Base-by-base conservation (phyloP, 192 early-diverging fungal genomes). In the Coemansia furcata region DNA sequence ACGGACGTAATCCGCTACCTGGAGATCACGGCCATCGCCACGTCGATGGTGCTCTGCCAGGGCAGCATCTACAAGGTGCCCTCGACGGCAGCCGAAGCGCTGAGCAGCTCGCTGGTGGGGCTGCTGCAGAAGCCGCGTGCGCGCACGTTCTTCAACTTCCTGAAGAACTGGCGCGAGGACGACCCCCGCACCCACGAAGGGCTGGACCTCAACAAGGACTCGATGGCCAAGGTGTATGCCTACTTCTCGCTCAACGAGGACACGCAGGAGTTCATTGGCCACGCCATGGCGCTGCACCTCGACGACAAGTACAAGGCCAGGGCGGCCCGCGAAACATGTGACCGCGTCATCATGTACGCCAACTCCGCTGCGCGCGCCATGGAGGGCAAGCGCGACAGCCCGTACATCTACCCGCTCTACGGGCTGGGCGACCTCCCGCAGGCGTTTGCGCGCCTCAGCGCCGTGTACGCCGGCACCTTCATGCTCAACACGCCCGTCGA, bases 381-480 rank as follows among this genome's bases (percentile, higher is more conserved):
- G 40, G 65, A 47, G 14, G 66, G 73, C 30, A 95, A 95, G 72
- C 95, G 96, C 63, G 94, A 93, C 85, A 92, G 89, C 68, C 98
- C 98, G 38, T 99, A 98, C 83, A 95, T 99, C 73, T 99, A 99
- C 83, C 98, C 97, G 65, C 85, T 95, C 67, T 97, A 97, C 67
- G 98, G 98, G 54, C 87, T 99, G 58, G 97, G 97, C 63, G 98
- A 99, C 71, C 82, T 99, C 36, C 97, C 98, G 46, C 98, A 99
- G 84, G 90, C 93, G 33, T 99, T 99, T 86, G 96, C 98, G 63
- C 86, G 95, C 59, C 82, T 99, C 71, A 93, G 91, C 78, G 98
- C 98, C 40, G 93, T 99, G 66, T 99, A 98, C 69, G 96, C 97
- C 17, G 98, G 97, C 69, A 99, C 98, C 19, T 99, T 98, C 84